Base-by-base conservation (phyloP, 2,329 filamentous ascomycete species). In the Phoma herbarum region DNA sequence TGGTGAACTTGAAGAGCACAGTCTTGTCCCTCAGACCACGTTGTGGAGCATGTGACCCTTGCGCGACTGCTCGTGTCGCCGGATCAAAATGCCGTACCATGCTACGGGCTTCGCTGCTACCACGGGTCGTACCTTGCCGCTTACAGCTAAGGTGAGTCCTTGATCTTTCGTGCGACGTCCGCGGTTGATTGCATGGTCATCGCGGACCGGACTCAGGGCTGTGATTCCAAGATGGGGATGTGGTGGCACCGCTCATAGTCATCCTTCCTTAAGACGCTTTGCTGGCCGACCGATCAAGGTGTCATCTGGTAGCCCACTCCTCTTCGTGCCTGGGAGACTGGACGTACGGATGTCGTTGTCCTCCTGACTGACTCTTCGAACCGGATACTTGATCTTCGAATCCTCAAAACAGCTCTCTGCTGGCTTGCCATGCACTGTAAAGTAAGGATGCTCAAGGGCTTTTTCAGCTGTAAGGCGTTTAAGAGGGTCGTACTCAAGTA, bases 291-390 rank as follows among this genome's bases (percentile, higher is more conserved):
- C 79, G 47, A 88, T 81, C n/a, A 96, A 72, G 51, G 82, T 84
- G 76, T 97, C 94, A 71, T 98, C 94, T 0, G 90, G 90, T 39
- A 97, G 73, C 0, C 91, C 94, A 64, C 90, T 94, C 59, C 93
- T 83, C 80, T 98, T 98, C 0, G 93, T 97, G 0, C 94, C 95
- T 0, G 94, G 92, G 33, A 97, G 78, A 75, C 92, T 96, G 42
- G 89, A 89, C 0, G 91, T 93, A n/a, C 92, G 84, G 56, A 98
- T 97, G 77, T 98, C 95, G 69, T 97, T 96, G 74, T 97, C 93
- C 71, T 99, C 95, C 69, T 96, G 90, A 68, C 90, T 97, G 39
- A 99, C 93, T 47, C 94, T 86, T 8, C 95, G 85, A 71, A 93
- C 88, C 0, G 95, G 95, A 76, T 99, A 99, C 71, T 95, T 92